A percentile compares a stretch with the other conserved stretches of the same genome.
phyloP scores from a whole-genome alignment of 1,139 yeast species.

The Kodamaea derodonti region DNA sequence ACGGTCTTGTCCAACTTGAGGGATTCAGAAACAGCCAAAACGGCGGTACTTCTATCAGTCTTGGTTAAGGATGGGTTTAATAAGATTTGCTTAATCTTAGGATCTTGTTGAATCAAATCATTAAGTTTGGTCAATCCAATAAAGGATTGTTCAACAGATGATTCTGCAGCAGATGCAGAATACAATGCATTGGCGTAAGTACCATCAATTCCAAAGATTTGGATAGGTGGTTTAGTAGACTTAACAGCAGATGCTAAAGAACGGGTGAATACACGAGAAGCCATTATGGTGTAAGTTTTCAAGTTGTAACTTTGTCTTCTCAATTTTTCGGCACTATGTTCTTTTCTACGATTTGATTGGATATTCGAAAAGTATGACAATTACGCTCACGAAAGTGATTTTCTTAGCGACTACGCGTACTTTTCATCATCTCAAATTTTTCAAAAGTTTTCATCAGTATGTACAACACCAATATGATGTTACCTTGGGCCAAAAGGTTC shows the following conservation, averaged over 20 bases:
- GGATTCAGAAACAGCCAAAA: conserved; percentile 53
- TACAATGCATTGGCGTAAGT: conserved; percentile 95
- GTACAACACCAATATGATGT: conserved; percentile 7
- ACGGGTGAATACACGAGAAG: conserved; percentile 68
- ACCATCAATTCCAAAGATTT: conserved; percentile 93
- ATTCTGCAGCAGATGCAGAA: conserved; percentile 84
- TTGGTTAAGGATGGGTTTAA: conserved; percentile 81
- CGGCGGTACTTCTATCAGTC: conserved; percentile 71
- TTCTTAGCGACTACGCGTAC: conserved; percentile 2
- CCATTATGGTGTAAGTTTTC: conserved; percentile 46
- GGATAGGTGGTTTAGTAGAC: conserved; percentile 80
- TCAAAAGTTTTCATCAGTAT: conserved; percentile 3
- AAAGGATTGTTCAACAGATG: conserved; percentile 70
- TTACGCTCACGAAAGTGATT: background rate
- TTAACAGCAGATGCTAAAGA: conserved; percentile 65
- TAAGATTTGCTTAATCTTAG: conserved; percentile 59
- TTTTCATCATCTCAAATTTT: conserved; percentile 4
- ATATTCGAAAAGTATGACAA: background rate
- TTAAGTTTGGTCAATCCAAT: conserved; percentile 61
- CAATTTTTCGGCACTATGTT: conserved; percentile 1
- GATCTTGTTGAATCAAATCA: conserved; percentile 56
- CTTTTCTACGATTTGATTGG: conserved; percentile 6
- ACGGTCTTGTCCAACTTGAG: conserved; percentile 71
- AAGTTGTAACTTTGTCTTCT: conserved; percentile 2
- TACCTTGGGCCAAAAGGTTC: conserved; percentile 13